Evolutionary conservation across 176 grass and related monocot species (phyloP).

Genomic region (Hordeum marinum): DNA sequence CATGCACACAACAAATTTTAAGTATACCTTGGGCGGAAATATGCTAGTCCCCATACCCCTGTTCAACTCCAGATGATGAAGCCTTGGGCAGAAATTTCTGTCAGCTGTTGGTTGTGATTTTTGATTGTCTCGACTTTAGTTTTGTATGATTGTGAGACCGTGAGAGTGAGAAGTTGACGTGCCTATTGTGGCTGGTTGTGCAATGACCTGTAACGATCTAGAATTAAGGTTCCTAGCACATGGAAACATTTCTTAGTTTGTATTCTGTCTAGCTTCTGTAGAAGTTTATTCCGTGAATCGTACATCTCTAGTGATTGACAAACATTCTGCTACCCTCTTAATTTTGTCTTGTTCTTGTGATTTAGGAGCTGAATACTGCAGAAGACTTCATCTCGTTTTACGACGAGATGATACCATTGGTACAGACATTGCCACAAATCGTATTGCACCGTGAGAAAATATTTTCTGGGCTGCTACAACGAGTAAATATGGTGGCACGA

Average conservation of each 20-base stretch:
- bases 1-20: background rate
- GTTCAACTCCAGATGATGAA: background rate
- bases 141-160: background rate
- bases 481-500: conserved; percentile 67
- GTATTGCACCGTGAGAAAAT: conserved; percentile 74
- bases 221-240: background rate
- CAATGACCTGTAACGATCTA: background rate
- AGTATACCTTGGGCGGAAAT: background rate
- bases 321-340: background rate
- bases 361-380: conserved; percentile 85
- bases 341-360: conserved; percentile 17
- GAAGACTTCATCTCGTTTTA: conserved; percentile 92
- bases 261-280: conserved; percentile 5
- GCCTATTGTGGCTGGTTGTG: background rate
- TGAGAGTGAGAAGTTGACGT: background rate
- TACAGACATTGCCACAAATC: conserved; percentile 91
- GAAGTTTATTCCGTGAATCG: conserved; percentile 1
- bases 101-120: background rate
- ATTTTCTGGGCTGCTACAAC: conserved; percentile 59
- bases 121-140: background rate
- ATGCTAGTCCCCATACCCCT: background rate
- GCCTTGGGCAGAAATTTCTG: background rate
- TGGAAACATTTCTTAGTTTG: background rate
- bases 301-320: background rate
- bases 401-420: conserved; percentile 71